A percentile compares a stretch with the other conserved stretches of the same genome.
Evolutionary conservation across 164 flowering plant genomes (phyloP).

Genomic region (Umbilicus rupestris): DNA sequence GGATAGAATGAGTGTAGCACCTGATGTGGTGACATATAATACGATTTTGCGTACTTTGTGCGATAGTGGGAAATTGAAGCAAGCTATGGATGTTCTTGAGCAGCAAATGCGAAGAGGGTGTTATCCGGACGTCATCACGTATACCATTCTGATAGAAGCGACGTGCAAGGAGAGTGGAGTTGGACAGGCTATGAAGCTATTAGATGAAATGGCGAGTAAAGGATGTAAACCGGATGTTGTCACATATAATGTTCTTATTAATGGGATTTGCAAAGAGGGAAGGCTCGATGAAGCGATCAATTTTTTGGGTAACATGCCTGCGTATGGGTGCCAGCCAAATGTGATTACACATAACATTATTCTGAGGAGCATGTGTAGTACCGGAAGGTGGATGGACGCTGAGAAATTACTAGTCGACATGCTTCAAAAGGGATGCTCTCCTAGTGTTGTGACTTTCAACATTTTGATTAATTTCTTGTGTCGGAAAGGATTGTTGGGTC

Average conservation of each 20-base stretch:
- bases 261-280: conserved; percentile 10
- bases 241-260: conserved; percentile 7
- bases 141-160: conserved; percentile 7
- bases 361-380: conserved; percentile 9
- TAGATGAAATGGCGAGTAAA: conserved; percentile 10
- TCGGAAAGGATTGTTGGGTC: conserved; percentile 6
- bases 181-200: conserved; percentile 8
- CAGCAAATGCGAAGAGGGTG: conserved; percentile 5
- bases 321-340: conserved; percentile 9
- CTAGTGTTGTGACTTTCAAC: conserved; percentile 11
- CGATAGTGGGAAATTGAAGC: conserved; percentile 8
- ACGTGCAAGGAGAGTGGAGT: conserved; percentile 10
- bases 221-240: conserved; percentile 9
- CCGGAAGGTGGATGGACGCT: conserved; percentile 11
- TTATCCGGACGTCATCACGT: conserved; percentile 8
- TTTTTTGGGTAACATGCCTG: conserved; percentile 8
- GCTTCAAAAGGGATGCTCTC: conserved; percentile 10
- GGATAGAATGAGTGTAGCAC: conserved; percentile 10
- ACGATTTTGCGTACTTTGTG: conserved; percentile 8
- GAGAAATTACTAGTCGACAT: conserved; percentile 7
- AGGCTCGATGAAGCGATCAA: conserved; percentile 7
- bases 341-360: conserved; percentile 7
- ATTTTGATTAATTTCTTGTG: conserved; percentile 11
- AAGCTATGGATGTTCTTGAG: conserved; percentile 9
- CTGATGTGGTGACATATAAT: conserved; percentile 9